A percentile compares a stretch with the other conserved stretches of the same genome.
Conservation (phyloP, 2,329 filamentous ascomycete genomes). For the Aspergillus fructus region DNA sequence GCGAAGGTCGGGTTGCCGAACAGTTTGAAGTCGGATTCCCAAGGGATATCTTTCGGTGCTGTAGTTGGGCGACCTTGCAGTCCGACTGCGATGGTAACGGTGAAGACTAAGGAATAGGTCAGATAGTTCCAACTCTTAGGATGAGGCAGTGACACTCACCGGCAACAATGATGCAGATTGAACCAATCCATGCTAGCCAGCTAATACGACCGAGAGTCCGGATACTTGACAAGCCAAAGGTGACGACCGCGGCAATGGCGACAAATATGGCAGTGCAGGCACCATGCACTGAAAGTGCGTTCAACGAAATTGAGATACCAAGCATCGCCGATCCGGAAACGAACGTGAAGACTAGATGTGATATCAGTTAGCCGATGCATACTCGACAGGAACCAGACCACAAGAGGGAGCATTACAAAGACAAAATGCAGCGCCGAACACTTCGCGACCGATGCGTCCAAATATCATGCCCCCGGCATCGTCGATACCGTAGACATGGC, state of each 20-base stretch:
- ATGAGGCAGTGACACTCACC: slow-evolving; percentile 9
- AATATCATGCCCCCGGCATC: slow-evolving; percentile 56
- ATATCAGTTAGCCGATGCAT: neutral
- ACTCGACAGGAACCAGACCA: neutral
- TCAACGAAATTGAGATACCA: slow-evolving; percentile 41
- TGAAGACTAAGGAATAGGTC: slow-evolving; percentile 17
- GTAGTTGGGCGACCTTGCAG: slow-evolving; percentile 35
- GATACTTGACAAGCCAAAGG: slow-evolving; percentile 30
- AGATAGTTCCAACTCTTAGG: no score
- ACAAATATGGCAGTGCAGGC: slow-evolving; percentile 27
- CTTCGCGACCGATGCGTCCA: slow-evolving; percentile 52
- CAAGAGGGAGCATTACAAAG: slow-evolving; percentile 12
- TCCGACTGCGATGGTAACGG: slow-evolving; percentile 27
- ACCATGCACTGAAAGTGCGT: slow-evolving; percentile 42
- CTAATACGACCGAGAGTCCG: slow-evolving; percentile 35
- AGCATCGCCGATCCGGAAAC: slow-evolving; percentile 45
- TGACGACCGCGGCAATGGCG: slow-evolving; percentile 23
- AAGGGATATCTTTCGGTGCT: slow-evolving; percentile 28
- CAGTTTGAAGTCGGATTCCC: slow-evolving; percentile 29
- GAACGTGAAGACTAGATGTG: slow-evolving; percentile 30
- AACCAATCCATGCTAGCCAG: slow-evolving; percentile 37
- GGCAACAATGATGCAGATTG: slow-evolving; percentile 17
- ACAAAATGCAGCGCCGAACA: slow-evolving; percentile 36
- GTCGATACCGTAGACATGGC: slow-evolving; percentile 58
- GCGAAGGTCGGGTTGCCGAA: slow-evolving; percentile 24